phyloP scores from a whole-genome alignment of 371 early-diverging fungal genomes.

The Coemansia sp. region DNA sequence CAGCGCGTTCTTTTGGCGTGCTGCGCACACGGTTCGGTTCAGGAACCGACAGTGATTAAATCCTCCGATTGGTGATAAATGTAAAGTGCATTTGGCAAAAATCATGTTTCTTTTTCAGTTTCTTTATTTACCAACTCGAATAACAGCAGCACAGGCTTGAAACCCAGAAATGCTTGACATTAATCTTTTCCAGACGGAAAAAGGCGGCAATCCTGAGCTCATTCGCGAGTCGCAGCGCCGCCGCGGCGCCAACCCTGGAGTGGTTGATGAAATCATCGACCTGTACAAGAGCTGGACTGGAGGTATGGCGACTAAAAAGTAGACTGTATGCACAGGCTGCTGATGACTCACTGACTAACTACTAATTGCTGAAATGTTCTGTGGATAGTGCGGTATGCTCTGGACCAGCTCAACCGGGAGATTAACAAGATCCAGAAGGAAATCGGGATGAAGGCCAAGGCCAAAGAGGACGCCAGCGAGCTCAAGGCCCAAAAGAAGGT shows the following conservation, averaged over 20 bases:
- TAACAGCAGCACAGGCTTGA: neutral
- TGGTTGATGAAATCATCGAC: constrained; percentile 89
- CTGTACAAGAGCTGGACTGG: constrained; percentile 90
- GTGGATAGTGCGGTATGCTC: constrained; percentile 64
- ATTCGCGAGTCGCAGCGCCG: constrained; percentile 91
- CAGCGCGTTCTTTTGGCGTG: too few species aligned
- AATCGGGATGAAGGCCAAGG: constrained; percentile 87
- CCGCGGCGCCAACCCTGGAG: constrained; percentile 80
- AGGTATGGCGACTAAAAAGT: constrained; percentile 55
- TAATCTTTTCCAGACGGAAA: constrained; percentile 77
- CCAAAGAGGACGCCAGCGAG: constrained; percentile 84
- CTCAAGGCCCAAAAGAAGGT: constrained; percentile 73
- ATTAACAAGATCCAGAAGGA: constrained; percentile 91
- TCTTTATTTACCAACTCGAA: too few species aligned
- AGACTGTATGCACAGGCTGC: neutral
- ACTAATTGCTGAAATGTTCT: neutral
- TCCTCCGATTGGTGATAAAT: neutral
- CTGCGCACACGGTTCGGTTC: constrained; percentile 1
- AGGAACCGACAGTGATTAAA: neutral
- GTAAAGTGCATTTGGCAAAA: neutral
- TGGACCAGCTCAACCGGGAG: constrained; percentile 88
- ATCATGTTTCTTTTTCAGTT: neutral
- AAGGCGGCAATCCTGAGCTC: constrained; percentile 94
- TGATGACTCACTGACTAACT: constrained; percentile 16
- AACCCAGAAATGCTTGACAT: constrained; percentile 33